Base-by-base conservation (phyloP, 2,329 filamentous ascomycete species). In the Cryoendolithus antarcticus region DNA sequence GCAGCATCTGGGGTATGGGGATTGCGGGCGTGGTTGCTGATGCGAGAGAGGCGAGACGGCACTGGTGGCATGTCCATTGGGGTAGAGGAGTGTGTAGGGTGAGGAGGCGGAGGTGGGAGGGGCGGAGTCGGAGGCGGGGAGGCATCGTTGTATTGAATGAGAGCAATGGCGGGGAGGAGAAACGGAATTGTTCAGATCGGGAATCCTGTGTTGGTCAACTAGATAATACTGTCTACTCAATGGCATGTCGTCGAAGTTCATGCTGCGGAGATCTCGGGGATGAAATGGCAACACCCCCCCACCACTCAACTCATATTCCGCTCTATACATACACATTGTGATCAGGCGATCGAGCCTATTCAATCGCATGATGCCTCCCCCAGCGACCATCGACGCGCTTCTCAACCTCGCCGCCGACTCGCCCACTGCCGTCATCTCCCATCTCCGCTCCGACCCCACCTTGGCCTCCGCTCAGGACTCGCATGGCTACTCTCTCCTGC, bases 401-500 rank as follows among this genome's bases (percentile, higher is more conserved):
- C 60, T 71, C 34, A 70, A 67, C 47, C 61, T 71, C 35, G 89
- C 88, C 32, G 84, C 89, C 44, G 89, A 94, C 60, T 81, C 86
- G 54, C 82, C 81, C 37, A 65, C 75, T 32, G 70, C 74, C 33
- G 75, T 98, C 39, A 69, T 94, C 45, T 68, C 77, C 42, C 75
- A 88, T 49, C 77, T 98, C 38, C 74, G 75, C 46, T 67, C 77
- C 45, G 74, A 86, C 49, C 84, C 86, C 28, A 63, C 74, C n/a
- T 69, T 93, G 38, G 89, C 91, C 39, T 74, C 78, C 2, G 66
- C 72, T 38, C 85, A 93, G 64, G 91, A 98, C 61, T 77, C 82
- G 43, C 82, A 95, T 55, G 91, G 91, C 53, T 98, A 98, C 66
- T 93, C 86, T 34, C 76, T 96, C 19, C 68, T 96, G 35, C 91